Evolutionary conservation across 2,329 filamentous ascomycete genomes (phyloP).

Genomic region (Penicillium occitanis): DNA sequence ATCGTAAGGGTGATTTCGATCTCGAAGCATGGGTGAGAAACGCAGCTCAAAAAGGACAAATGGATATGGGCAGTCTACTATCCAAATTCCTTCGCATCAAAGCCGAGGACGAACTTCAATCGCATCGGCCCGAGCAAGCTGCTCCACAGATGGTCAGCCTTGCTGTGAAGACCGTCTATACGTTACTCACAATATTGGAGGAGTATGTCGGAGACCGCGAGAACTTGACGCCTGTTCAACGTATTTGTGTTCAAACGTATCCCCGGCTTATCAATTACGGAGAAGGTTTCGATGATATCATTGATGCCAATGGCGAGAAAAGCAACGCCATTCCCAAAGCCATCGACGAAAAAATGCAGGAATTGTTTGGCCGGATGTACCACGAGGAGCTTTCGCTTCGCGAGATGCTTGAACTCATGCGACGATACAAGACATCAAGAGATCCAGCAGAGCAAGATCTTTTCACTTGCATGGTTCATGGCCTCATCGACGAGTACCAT

Average conservation of each 20-base stretch:
- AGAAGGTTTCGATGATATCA: slow-evolving; percentile 85
- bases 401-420: slow-evolving; percentile 79
- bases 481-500: slow-evolving; percentile 93
- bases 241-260: slow-evolving; percentile 86
- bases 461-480: slow-evolving; percentile 98
- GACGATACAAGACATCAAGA: slow-evolving; percentile 82
- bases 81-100: slow-evolving; percentile 82
- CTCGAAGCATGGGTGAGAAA: slow-evolving; percentile 76
- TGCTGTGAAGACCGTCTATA: slow-evolving; percentile 79
- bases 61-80: slow-evolving; percentile 69
- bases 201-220: slow-evolving; percentile 61
- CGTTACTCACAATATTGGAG: slow-evolving; percentile 75
- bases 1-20: slow-evolving; percentile 77
- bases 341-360: slow-evolving; percentile 90
- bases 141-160: slow-evolving; percentile 70
- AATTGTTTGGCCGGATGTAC: slow-evolving; percentile 98
- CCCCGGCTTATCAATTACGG: slow-evolving; percentile 95
- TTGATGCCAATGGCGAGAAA: slow-evolving; percentile 77
- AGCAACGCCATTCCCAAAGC: slow-evolving; percentile 77
- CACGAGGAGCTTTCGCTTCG: slow-evolving; percentile 83
- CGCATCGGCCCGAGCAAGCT: slow-evolving; percentile 67
- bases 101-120: slow-evolving; percentile 73
- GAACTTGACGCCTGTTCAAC: slow-evolving; percentile 77
- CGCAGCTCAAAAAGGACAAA: slow-evolving; percentile 62
- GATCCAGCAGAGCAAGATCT: slow-evolving; percentile 86